These are phyloP conservation scores for Candida dajiaensis DNA, from an alignment of 805 yeast species.

Conservation along the genomic window DNA sequence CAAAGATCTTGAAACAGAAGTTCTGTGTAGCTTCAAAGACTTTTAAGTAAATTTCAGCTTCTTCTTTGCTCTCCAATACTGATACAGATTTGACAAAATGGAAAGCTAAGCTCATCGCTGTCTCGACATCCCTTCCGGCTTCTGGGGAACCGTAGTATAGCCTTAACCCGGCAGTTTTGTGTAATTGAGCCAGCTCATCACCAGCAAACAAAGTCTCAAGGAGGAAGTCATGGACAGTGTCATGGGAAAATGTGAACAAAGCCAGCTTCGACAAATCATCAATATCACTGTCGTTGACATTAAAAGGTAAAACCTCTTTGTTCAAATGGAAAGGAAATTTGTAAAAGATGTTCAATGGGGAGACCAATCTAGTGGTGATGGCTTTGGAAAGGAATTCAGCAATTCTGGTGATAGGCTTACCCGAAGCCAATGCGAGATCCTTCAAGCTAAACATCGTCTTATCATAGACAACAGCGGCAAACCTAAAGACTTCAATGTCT, in stretches of 20 bases:
- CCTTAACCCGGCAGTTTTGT: constrained; percentile 39
- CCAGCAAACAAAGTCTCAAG: constrained; percentile 20
- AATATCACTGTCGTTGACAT: constrained; percentile 24
- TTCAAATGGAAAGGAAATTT: constrained; percentile 40
- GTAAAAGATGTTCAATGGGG: constrained; percentile 36
- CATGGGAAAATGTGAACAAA: constrained; percentile 36
- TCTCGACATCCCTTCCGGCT: not conserved
- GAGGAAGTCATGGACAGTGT: constrained; percentile 30
- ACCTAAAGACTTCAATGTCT: constrained; percentile 28
- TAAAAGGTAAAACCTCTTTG: constrained; percentile 21
- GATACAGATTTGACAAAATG: constrained; percentile 14
- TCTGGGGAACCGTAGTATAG: constrained; percentile 13
- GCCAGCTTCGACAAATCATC: constrained; percentile 32
- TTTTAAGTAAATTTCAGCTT: constrained; percentile 30
- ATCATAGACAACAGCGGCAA: constrained; percentile 37
- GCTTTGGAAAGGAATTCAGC: constrained; percentile 29
- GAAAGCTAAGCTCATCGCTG: constrained; percentile 14
- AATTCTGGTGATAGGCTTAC: constrained; percentile 28
- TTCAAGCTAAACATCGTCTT: constrained; percentile 29
- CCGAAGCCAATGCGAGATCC: constrained; percentile 34
- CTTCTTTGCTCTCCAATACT: constrained; percentile 22
- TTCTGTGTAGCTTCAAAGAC: constrained; percentile 39
- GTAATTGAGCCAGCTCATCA: constrained; percentile 27
- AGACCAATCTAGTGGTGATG: constrained; percentile 28
- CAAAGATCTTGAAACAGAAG: constrained; percentile 38